Base-by-base conservation (phyloP, 768 basidiomycete species). In the Podaxis mareebaensis region DNA sequence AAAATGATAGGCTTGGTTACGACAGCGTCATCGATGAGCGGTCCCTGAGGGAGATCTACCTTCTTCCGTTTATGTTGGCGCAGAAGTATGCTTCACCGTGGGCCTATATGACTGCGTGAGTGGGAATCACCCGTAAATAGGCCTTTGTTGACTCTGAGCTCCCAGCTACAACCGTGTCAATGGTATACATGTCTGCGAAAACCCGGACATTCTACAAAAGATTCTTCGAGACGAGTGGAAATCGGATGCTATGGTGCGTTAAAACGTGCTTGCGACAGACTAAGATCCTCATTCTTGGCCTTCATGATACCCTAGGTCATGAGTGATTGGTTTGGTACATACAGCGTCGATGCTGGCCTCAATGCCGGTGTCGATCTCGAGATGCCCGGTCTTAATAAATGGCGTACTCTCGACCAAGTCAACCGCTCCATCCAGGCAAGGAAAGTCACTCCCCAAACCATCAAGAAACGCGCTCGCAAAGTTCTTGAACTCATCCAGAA, bases 281-380 rank as follows among this genome's bases (percentile, higher is more conserved):
- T 13, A 40, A 46, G 53, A 39, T n/a, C 20, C 22, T 55, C 12
- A 15, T n/a, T 46, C 20, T 26, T n/a, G 49, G 36, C 6, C 26
- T 48, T 42, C 11, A 8, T 48, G 22, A 17, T 42, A n/a, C 51
- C 22, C 28, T 62, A 83, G 76, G 78, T 90, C 62, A 93, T 93
- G 90, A 90, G 89, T 63, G 92, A 93, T 71, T 95, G 92, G 88
- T 90, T 89, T 62, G 92, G 92, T 1, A 75, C 83, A 2, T 92
- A 92, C 76, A 83, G 85, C 58, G 77, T 91, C 36, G 85, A 86
- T 65, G 77, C 80, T 24, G 75, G 79, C 26, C 76, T 91, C 64
- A 92, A 92, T 63, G 89, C 90, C n/a, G 91, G 91, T 2, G 77
- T 92, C 24, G 89, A 92, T 69, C 81, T 93, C 40, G 90, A 92